Percentiles rank a stretch among this genome's conserved stretches.
These are phyloP conservation scores for Colletotrichum cereale DNA, from an alignment of 2,329 filamentous ascomycete species.

Conservation along the genomic window DNA sequence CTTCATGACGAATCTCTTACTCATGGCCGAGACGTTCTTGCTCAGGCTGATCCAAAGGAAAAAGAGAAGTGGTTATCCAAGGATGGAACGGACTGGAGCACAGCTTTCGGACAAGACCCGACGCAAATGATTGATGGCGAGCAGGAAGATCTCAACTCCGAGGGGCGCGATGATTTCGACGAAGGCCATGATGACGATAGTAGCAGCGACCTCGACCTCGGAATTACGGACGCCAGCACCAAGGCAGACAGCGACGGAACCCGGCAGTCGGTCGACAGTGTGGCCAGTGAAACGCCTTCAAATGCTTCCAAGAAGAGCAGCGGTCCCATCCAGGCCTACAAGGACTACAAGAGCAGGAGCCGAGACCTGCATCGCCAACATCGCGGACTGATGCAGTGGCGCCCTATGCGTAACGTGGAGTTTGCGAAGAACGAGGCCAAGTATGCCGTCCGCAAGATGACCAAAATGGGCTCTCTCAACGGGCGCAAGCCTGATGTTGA, in stretches of 20 bases:
- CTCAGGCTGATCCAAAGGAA: conserved; percentile 77
- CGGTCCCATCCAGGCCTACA: conserved; percentile 69
- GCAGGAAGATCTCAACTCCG: conserved; percentile 50
- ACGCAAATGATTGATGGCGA: conserved; percentile 57
- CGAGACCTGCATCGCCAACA: conserved; percentile 87
- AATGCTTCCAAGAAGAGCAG: conserved; percentile 54
- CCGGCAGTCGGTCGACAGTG: conserved; percentile 56
- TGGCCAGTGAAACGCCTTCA: conserved; percentile 44
- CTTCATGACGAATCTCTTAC: conserved; percentile 86
- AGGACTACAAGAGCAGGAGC: conserved; percentile 75
- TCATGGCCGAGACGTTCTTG: conserved; percentile 84
- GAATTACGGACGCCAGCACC: conserved; percentile 67
- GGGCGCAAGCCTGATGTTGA: conserved; percentile 91
- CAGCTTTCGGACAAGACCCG: conserved; percentile 86
- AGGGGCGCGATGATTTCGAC: conserved; percentile 56
- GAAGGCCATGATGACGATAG: conserved; percentile 51
- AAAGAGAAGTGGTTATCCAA: conserved; percentile 83
- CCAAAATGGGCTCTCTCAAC: conserved; percentile 80
- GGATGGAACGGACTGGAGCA: conserved; percentile 87
- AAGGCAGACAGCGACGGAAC: conserved; percentile 46
- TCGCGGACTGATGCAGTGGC: conserved; percentile 95
- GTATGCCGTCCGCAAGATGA: conserved; percentile 80
- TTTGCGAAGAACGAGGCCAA: conserved; percentile 92
- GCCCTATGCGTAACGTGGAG: conserved; percentile 84
- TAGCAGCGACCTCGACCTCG: conserved; percentile 57